Evolutionary conservation across 2,329 filamentous ascomycete species (phyloP), one percentile per base, ranked within the genome.

Genomic region (Zasmidium cellare): DNA sequence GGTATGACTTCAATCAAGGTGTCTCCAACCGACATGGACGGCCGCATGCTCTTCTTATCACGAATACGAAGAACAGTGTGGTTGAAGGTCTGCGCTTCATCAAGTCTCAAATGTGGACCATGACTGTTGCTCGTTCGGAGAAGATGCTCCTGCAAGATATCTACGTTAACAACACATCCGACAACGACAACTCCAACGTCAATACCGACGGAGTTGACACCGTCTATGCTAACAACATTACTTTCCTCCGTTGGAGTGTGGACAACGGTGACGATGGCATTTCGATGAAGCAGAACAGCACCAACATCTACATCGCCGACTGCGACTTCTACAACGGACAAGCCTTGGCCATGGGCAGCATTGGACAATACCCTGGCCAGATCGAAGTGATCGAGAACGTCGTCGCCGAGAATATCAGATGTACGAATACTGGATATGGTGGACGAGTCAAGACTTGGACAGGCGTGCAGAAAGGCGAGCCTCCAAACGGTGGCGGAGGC

Each of bases 401-500:
- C 31, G 74, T 71, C 3, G 81, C 76, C 1, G 72, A 74, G 12
- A 81, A 84, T 62, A 75, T 84, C 53, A 35, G 44, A 48, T 60
- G 48, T 20, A 31, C 53, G 51, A 59, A 64, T 41, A 61, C 57
- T 11, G 52, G 46, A n/a, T 58, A 60, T 41, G 63, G 55, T 19
- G 64, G 51, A 9, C 54, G 61, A 48, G 58, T 85, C 58, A 86
- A 86, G 72, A 85, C 82, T 0, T 86, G 83, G 84, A 82, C 81
- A 0, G 81, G 80, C 18, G 69, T 78, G 9, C 74, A 60, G 11
- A 60, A 64, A 18, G 63, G 80, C n/a, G 80, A 78, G 51, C 81
- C 81, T 1, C 83, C 82, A 1, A 86, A 87, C 61, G 83, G 84
- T 16, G 84, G 82, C 1, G 83, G 83, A 12, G 83, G 80, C 18